Evolutionary conservation across 176 grass and related monocot species (phyloP).

Genomic region (Dactylis glomerata): DNA sequence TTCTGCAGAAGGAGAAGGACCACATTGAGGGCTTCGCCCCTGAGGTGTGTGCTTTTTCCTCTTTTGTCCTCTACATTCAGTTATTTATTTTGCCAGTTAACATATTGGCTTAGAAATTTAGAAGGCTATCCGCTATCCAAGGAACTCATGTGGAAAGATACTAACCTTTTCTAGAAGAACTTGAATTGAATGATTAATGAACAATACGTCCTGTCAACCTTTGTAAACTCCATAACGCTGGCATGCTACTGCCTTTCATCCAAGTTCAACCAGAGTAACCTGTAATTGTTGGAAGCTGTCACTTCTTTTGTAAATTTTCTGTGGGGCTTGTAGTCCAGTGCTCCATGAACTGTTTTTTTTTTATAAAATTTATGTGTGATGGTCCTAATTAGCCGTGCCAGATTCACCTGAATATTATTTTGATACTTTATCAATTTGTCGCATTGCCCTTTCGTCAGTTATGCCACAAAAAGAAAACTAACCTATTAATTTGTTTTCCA

Average conservation of each 20-base stretch:
- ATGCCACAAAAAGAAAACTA: neutral
- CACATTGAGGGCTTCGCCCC: conserved; percentile 96
- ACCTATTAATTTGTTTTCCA: conserved; percentile 25
- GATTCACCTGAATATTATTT: neutral
- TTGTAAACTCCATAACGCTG: neutral
- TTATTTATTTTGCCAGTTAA: neutral
- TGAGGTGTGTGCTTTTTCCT: conserved; percentile 45
- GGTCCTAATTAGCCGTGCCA: neutral
- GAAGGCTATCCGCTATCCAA: neutral
- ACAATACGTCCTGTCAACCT: neutral
- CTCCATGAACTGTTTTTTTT: neutral
- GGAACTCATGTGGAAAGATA: neutral
- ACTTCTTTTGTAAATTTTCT: neutral
- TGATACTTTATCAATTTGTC: neutral
- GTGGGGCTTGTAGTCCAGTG: neutral
- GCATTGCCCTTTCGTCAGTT: neutral
- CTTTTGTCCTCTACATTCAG: neutral
- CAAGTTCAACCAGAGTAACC: neutral
- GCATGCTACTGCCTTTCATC: neutral
- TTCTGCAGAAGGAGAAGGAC: conserved; percentile 85
- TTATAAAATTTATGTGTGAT: neutral
- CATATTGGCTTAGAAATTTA: neutral
- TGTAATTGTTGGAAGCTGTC: neutral
- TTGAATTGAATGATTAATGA: neutral
- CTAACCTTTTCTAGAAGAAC: neutral